Percentiles rank a stretch among this genome's conserved stretches.
Conservation (phyloP, 805 yeast genomes). For the Millerago galiae region DNA sequence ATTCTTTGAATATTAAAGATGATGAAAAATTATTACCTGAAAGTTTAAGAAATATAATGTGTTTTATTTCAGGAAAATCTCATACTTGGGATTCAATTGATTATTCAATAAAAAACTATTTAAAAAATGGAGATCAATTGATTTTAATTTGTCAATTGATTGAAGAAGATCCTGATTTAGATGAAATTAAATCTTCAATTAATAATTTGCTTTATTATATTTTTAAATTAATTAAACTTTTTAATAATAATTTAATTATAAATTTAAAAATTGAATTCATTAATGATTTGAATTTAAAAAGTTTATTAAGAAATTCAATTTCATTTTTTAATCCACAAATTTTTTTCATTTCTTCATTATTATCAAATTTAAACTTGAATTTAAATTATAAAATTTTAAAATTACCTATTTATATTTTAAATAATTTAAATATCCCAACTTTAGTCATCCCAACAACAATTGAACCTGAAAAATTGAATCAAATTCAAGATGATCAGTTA, state of each 20-base stretch:
- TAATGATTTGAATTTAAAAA: constrained; percentile 11
- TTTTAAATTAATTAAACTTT: constrained; percentile 9
- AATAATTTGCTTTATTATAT: constrained; percentile 13
- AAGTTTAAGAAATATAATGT: constrained; percentile 17
- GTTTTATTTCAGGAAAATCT: constrained; percentile 46
- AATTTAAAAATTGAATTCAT: constrained; percentile 21
- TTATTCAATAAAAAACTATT: constrained; percentile 16
- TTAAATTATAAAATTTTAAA: constrained; percentile 6
- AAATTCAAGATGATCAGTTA: background rate
- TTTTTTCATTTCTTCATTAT: constrained; percentile 13
- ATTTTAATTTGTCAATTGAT: constrained; percentile 10
- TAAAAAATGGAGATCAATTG: constrained; percentile 22
- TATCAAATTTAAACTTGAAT: constrained; percentile 9
- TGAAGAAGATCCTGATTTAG: constrained; percentile 10
- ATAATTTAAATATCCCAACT: constrained; percentile 16
- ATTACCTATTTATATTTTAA: constrained; percentile 16
- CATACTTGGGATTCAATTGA: constrained; percentile 35
- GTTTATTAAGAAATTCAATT: constrained; percentile 13
- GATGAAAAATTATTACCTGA: constrained; percentile 8
- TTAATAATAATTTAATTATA: constrained; percentile 12
- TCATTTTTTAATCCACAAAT: constrained; percentile 18
- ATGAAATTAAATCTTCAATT: constrained; percentile 11
- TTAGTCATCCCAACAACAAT: constrained; percentile 17
- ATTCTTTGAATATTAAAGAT: constrained; percentile 1
- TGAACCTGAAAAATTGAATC: background rate